phyloP scores from a whole-genome alignment of 2,329 filamentous ascomycete species.

The Ophiostoma pallidulum region DNA sequence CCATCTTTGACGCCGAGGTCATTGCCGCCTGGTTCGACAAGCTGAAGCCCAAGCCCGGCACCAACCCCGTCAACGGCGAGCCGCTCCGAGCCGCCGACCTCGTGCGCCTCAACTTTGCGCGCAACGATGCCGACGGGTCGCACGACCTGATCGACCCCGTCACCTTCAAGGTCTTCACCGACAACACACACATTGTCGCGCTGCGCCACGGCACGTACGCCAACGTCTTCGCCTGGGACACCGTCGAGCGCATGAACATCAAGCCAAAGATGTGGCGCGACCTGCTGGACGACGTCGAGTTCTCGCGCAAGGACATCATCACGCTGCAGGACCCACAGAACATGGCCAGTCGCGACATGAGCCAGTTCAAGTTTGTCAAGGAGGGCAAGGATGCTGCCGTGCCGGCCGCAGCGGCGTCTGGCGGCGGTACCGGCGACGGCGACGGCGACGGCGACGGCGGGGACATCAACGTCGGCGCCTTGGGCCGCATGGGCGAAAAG shows the following conservation, averaged over 20 bases:
- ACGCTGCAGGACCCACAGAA: constrained; percentile 95
- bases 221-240: constrained; percentile 96
- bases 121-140: constrained; percentile 67
- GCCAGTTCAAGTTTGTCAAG: constrained; percentile 78
- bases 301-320: constrained; percentile 84
- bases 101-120: constrained; percentile 82
- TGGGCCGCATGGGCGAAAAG: constrained; percentile 72
- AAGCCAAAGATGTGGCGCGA: constrained; percentile 96
- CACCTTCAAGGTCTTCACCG: constrained; percentile 93
- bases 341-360: constrained; percentile 69
- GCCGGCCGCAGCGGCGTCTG: constrained; percentile 56
- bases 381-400: constrained; percentile 58
- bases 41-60: constrained; percentile 61
- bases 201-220: constrained; percentile 70
- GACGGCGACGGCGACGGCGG: constrained; percentile 54
- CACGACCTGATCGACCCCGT: constrained; percentile 92
- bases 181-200: constrained; percentile 95
- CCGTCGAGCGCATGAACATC: constrained; percentile 88
- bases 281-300: constrained; percentile 77
- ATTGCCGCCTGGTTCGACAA: constrained; percentile 92
- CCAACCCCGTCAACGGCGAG: constrained; percentile 79
- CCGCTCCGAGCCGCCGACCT: constrained; percentile 73
- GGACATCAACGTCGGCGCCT: constrained; percentile 67
- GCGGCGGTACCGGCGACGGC: constrained; percentile 56
- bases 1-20: constrained; percentile 90